Evolutionary conservation across 345 rosid genomes (phyloP).

Genomic region (Salix udensis): DNA sequence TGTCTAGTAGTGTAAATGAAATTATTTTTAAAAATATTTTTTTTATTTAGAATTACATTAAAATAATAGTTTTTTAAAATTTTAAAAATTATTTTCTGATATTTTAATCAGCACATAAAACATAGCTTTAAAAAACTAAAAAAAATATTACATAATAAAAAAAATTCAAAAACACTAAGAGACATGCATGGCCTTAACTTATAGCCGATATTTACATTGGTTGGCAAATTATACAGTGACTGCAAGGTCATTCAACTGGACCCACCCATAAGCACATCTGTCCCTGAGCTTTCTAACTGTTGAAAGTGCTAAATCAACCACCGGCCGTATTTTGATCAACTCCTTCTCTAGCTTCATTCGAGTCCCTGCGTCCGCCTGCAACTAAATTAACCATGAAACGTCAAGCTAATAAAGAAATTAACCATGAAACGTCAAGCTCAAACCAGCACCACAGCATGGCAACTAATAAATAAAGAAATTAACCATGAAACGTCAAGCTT

Average conservation of each 20-base stretch:
- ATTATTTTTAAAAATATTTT: too few relatives aligned
- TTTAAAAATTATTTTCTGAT: too few relatives aligned
- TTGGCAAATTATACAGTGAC: conserved; percentile 25
- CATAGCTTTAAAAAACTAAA: too few relatives aligned
- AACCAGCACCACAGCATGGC: conserved; percentile 5
- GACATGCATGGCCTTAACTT: too few relatives aligned
- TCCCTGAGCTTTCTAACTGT: conserved; percentile 51
- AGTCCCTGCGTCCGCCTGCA: conserved; percentile 54
- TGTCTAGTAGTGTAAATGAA: too few relatives aligned
- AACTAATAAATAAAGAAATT: neutral
- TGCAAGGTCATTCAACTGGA: conserved; percentile 48
- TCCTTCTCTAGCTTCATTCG: conserved; percentile 56
- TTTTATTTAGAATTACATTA: too few relatives aligned
- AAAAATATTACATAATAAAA: too few relatives aligned
- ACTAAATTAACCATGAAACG: neutral
- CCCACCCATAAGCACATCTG: conserved; percentile 85
- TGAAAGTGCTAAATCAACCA: conserved; percentile 52
- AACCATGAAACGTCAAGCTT: neutral
- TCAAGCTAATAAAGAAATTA: neutral
- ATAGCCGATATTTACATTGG: neutral
- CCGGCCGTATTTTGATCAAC: conserved; percentile 48
- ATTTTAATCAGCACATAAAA: too few relatives aligned
- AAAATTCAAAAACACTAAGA: too few relatives aligned
- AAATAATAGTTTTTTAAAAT: too few relatives aligned
- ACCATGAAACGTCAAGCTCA: too few relatives aligned